These are phyloP conservation scores for Ceratobasidium sp. DNA, from an alignment of 1,284 basidiomycete genomes.

Conservation along the genomic window DNA sequence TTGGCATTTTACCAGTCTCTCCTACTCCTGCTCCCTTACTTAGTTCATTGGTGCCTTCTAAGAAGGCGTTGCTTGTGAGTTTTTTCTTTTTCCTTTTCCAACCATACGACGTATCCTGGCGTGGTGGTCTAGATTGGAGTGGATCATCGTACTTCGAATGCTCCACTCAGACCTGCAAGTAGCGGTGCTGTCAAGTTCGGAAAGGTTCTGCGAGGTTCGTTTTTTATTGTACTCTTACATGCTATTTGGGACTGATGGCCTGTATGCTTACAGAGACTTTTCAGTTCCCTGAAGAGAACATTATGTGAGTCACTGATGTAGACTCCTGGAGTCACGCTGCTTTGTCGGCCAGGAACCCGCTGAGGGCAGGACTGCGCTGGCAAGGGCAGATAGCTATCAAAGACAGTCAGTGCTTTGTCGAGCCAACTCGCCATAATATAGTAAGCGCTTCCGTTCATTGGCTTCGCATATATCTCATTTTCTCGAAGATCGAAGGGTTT, in stretches of 20 bases:
- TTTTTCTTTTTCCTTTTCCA: no score
- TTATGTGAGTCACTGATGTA: neutral
- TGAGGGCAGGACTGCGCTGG: neutral
- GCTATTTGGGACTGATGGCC: neutral
- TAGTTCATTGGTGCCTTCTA: neutral
- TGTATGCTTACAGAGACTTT: neutral
- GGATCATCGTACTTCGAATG: neutral
- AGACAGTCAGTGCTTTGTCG: slow-evolving; percentile 5
- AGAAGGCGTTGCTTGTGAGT: slow-evolving; percentile 33
- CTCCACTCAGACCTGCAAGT: neutral
- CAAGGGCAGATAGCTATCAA: neutral
- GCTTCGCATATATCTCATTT: neutral
- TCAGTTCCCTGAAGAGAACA: slow-evolving; percentile 12
- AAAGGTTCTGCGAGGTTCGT: neutral
- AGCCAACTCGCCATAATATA: neutral
- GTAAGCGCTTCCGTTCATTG: neutral
- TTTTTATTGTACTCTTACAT: neutral
- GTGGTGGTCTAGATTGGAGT: slow-evolving; percentile 24
- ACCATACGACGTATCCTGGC: no score
- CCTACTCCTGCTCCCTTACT: neutral
- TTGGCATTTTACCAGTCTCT: neutral
- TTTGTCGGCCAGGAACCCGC: neutral
- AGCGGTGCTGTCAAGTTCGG: slow-evolving; percentile 17
- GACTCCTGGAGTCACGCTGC: neutral
- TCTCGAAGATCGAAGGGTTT: slow-evolving; percentile 10